phyloP scores from a whole-genome alignment of 163 green algal genomes.

The Scenedesmus sp. region DNA sequence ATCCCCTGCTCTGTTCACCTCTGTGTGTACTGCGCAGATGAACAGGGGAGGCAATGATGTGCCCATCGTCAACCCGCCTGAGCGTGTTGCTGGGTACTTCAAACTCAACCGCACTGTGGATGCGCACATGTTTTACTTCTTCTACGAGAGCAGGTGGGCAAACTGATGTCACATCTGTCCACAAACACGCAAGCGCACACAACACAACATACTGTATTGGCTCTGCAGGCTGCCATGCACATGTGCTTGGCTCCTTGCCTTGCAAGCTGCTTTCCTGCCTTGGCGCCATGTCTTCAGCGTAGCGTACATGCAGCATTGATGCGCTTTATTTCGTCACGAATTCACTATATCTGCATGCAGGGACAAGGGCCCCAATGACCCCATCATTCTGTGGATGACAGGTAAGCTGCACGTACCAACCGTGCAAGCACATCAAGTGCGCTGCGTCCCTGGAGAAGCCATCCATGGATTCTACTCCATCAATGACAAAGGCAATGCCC shows the following conservation, averaged over 20 bases:
- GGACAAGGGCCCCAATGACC: conserved; percentile 59
- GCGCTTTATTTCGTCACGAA: too few species aligned
- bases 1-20: not conserved
- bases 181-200: too few species aligned
- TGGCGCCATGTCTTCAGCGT: too few species aligned
- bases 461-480: not conserved
- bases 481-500: not conserved
- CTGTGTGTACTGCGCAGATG: not conserved
- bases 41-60: conserved; percentile 21
- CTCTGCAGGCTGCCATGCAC: not conserved
- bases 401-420: conserved; percentile 49
- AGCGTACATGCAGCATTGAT: too few species aligned
- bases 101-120: conserved; percentile 81
- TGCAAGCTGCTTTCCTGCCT: too few species aligned
- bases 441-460: not conserved
- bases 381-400: conserved; percentile 98
- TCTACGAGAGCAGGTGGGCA: conserved; percentile 77
- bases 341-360: not conserved
- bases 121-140: conserved; percentile 94
- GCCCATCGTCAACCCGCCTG: conserved; percentile 67
- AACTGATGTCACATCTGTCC: not conserved
- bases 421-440: not conserved
- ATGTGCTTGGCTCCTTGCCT: too few species aligned
- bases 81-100: conserved; percentile 76
- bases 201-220: not conserved